Percentiles rank a stretch among this genome's conserved stretches.
These are phyloP conservation scores for Neltuma alba DNA, from an alignment of 306 rosid species.

Conservation along the genomic window DNA sequence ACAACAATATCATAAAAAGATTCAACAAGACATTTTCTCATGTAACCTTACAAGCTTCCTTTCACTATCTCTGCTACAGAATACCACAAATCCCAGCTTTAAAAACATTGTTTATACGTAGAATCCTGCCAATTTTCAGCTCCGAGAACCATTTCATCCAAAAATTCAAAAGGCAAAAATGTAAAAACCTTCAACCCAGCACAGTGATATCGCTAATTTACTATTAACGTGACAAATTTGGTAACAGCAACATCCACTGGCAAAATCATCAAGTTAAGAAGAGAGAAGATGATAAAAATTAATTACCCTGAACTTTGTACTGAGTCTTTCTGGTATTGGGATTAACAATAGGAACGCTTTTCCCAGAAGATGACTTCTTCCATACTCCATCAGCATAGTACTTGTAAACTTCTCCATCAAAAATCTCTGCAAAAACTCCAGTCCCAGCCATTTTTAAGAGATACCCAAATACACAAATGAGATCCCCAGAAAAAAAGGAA, in stretches of 20 bases:
- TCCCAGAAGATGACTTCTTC: slow-evolving; percentile 83
- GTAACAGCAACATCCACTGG: background rate
- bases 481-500: background rate
- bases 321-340: slow-evolving; percentile 88
- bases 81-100: background rate
- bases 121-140: background rate
- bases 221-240: background rate
- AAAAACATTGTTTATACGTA: background rate
- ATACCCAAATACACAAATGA: background rate
- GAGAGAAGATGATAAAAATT: background rate
- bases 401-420: slow-evolving; percentile 85
- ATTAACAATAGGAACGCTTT: slow-evolving; percentile 81
- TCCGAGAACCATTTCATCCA: background rate
- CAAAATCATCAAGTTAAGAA: background rate
- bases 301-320: slow-evolving; percentile 92
- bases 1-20: slow-evolving; percentile 29
- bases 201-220: background rate
- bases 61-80: background rate
- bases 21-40: slow-evolving; percentile 4
- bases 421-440: slow-evolving; percentile 79
- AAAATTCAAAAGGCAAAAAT: background rate
- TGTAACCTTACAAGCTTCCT: background rate
- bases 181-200: background rate
- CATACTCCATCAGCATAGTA: slow-evolving; percentile 90
- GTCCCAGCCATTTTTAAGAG: slow-evolving; percentile 42